Evolutionary conservation across 1,284 basidiomycete genomes (phyloP), one percentile per base, ranked within the genome.

Genomic region (Cryptococcus wingfieldii): DNA sequence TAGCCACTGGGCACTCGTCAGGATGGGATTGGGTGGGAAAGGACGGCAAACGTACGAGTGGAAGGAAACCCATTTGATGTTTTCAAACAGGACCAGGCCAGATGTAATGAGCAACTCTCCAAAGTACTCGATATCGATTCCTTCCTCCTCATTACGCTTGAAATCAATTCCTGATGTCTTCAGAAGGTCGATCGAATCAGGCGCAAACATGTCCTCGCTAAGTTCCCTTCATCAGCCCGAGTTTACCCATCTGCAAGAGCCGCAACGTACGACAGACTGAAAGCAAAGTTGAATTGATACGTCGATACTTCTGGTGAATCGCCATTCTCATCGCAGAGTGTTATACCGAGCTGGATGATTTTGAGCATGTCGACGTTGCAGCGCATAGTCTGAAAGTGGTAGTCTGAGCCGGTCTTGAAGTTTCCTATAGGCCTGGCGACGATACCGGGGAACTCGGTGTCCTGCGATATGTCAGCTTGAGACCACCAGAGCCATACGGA

Each of bases 221-320:
- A 19, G 12, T 19, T 7, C 27, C n/a, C 8, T n/a, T 42, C 14
- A 23, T 42, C 16, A 46, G 2, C 19, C 44, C 27, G 18, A 25
- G 6, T 50, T 19, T 10, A 27, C 38, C 12, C 18, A 52, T 31
- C 28, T 27, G 18, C 12, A 28, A 19, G 43, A 12, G 16, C 42
- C 12, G 28, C 0, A 8, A 82, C 89, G 67, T 74, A 94, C 91
- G 84, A 84, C 63, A 92, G 79, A 77, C 85, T 91, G 79, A 98
- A 99, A 65, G 85, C 84, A 78, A 99, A 98, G 79, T 99, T 98
- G 81, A 99, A 99, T 78, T 99, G 96, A 95, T 95, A 99, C 37
- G 93, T 97, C 51, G 89, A 89, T 49, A 87, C 84, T 52, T 94
- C 91, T 60, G 94, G 90, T 56, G 87, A 84, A 69, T 93, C 87